Base-by-base conservation (phyloP, 441 rosid species). In the Hura crepitans region DNA sequence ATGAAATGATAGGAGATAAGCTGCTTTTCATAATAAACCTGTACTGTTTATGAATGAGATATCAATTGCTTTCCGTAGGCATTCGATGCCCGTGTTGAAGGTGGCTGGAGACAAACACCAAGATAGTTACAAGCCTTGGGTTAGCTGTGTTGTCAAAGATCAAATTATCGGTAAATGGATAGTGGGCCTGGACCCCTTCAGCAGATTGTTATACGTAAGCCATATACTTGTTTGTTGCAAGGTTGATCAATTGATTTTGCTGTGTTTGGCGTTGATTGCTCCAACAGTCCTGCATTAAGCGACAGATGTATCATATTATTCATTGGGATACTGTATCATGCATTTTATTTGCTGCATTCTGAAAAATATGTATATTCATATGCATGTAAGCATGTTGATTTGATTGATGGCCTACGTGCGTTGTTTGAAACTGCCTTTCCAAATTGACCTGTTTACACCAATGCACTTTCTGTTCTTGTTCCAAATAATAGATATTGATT, bases 111-210 rank as follows among this genome's bases (percentile, higher is more conserved):
- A 75, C 82, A 78, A 80, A 86, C 93, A 87, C 71, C 67, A 69
- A 84, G 88, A 86, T 81, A 77, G 66, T 62, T 80, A 85, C 91
- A 89, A 87, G 75, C 63, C 72, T 80, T 56, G 72, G 78, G 85
- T 74, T 83, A 78, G 84, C 76, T 49, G 67, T 67, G 47, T 72
- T 84, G 81, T 81, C 80, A 79, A 56, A 71, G 68, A 77, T 77
- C 84, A 78, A 74, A 76, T 81, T 86, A 86, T 77, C 82, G 73
- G 82, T 64, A 75, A 76, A 71, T 74, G 72, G 74, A 66, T 31
- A 18, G 81, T 80, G 88, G 87, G 81, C 89, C 88, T 72, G 56
- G 45, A 73, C 30, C 62, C 60, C 39, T 23, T 23, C 22, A 69
- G 68, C 71, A 46, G 55, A 75, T 49, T 57, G 14, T 59, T 77